Conservation (phyloP, 2,329 filamentous ascomycete genomes). For the Epichloe elymi region DNA sequence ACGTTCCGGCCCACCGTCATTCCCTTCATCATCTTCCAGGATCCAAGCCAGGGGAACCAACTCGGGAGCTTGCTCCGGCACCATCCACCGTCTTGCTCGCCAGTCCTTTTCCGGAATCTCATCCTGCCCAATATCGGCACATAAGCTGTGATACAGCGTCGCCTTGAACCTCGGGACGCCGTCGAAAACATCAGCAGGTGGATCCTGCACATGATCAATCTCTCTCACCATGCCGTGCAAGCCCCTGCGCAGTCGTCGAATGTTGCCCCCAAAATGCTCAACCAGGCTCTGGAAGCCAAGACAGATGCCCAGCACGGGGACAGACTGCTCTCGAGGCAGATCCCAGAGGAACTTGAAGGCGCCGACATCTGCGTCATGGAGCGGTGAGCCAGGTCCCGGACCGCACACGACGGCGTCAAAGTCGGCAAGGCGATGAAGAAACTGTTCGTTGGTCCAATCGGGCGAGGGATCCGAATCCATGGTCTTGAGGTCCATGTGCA, state of each 20-base stretch:
- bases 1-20: conserved; percentile 25
- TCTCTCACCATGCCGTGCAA: conserved; percentile 69
- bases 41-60: conserved; percentile 52
- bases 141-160: conserved; percentile 63
- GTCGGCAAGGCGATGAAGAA: conserved; percentile 27
- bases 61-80: conserved; percentile 22
- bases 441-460: conserved; percentile 33
- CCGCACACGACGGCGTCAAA: conserved; percentile 85
- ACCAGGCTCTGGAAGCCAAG: conserved; percentile 79
- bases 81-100: conserved; percentile 26
- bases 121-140: conserved; percentile 40
- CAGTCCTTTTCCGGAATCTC: conserved; percentile 21
- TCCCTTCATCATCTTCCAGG: conserved; percentile 18
- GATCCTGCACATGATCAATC: conserved; percentile 41
- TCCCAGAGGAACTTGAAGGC: conserved; percentile 68
- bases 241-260: conserved; percentile 56
- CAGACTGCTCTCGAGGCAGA: conserved; percentile 39
- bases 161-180: conserved; percentile 48
- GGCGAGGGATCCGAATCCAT: conserved; percentile 51
- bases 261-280: conserved; percentile 50
- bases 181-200: conserved; percentile 47
- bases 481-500: conserved; percentile 28
- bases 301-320: conserved; percentile 81
- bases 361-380: conserved; percentile 61
- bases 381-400: conserved; percentile 77